Evolutionary conservation across 768 basidiomycete genomes (phyloP), one percentile per base, ranked within the genome.

Genomic region (Hygrocybe punicea): DNA sequence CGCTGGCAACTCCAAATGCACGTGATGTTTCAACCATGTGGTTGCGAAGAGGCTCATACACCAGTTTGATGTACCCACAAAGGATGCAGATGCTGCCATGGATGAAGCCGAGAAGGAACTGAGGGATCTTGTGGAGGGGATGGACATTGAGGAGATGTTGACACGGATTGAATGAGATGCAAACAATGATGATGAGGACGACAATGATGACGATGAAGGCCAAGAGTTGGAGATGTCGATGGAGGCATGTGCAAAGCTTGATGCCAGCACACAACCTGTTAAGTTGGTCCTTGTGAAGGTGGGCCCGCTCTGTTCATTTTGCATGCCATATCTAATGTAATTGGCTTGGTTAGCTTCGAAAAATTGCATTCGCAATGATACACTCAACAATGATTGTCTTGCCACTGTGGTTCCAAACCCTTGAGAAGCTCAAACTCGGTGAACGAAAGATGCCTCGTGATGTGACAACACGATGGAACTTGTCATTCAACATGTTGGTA

Each of bases 21-120:
- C 65, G 0, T 48, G 64, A 0, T 81, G 78, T 56, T 78, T 81
- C 51, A 55, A 62, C 1, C 78, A 80, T 47, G 62, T 74, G 4
- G 62, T 73, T 1, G 74, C 71, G 0, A 74, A 76, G 48, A 62
- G 59, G 0, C 17, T 76, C 0, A 36, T 78, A 0, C 2, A 51
- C 0, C 61, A 66, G 51, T 79, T 78, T 62, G 73, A 80, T 25
- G 46, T 70, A 16, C 53, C 58, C 25, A 54, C 23, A 7, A 25
- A 33, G 5, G 40, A 54, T 17, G 40, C 19, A 6, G 44, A 33
- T 9, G 53, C 23, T 39, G 29, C 11, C 4, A 34, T 47, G 36
- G 24, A 24, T 24, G 51, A 54, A 4, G 33, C 44, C 16, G 56
- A 57, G 49, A 57, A 33, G 56, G 39, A 39, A 1, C 24, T 58